Base-by-base conservation (phyloP, 495 filamentous ascomycete species). In the Penicillium coprophilum region DNA sequence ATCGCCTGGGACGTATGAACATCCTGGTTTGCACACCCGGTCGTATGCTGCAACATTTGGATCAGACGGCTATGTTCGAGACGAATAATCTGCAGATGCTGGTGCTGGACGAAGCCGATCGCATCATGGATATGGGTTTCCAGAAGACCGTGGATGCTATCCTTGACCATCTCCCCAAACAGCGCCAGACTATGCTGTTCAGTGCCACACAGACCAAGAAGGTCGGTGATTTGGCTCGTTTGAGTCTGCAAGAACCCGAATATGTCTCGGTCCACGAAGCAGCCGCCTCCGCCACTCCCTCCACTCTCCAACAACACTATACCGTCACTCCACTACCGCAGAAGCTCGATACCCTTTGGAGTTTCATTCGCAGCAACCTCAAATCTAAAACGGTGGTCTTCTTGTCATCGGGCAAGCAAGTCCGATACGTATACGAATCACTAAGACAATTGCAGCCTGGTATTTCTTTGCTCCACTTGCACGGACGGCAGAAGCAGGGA, bases 71-170 rank as follows among this genome's bases (percentile, higher is more conserved):
- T 6, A 83, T 85, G 31, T 89, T 99, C 62, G 91, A 95, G 50
- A 87, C 94, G 38, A 86, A 90, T 61, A 96, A 94, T 70, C 65
- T 99, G 49, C 88, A 95, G 71, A 88, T 97, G 69, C 79, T 99
- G 28, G 94, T 97, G 5, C 78, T 99, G 57, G 94, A 99, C 63
- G 94, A 99, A 67, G 94, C 94, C 4, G 94, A 99, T 67, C 83
- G 94, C 30, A 97, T 97, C 61, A 82, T 99, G 80, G 94, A 99
- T 69, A 95, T 97, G 92, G 94, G 94, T 11, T 99, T 99, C 69
- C 89, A 96, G 69, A 78, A 81, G 13, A 88, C 90, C 0, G 84
- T 99, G 13, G 94, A 99, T 71, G 94, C 94, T 4, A 92, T 99
- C 39, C 72, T 99, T 31, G 91, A 94, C 50, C 93, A 97, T 71